Evolutionary conservation across 2,329 filamentous ascomycete genomes (phyloP), one percentile per base, ranked within the genome.

Genomic region (Pseudogymnoascus sp.): DNA sequence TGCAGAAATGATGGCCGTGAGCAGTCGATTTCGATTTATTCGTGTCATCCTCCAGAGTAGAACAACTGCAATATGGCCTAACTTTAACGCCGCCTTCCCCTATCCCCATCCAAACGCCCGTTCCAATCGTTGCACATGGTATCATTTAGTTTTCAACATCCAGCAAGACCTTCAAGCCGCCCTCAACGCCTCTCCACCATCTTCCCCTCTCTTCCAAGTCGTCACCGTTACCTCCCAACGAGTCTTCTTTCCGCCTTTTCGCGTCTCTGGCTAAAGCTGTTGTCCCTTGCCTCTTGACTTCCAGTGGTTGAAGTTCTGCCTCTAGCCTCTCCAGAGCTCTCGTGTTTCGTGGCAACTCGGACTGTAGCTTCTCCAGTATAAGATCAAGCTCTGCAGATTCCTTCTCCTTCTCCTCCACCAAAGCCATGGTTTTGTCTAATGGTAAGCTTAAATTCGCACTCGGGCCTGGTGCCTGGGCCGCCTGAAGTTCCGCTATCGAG

Each of bases 201-300:
- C 88, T 79, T 5, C 87, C 89, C 67, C 85, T 81, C 73, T 89
- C 87, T 72, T 92, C 89, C 33, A 92, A 73, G 69, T 92, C 88
- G 68, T 91, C 88, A 13, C 84, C 83, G 42, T 85, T 82, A 5
- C 86, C 87, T 4, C 84, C 83, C 6, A 86, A 75, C 7, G 85
- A 81, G 9, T 81, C 81, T 69, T 90, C 87, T 72, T 86, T 87
- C 68, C 87, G 80, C 69, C 84, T 79, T 72, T 80, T 82, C 10
- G 88, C 88, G 69, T 92, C 89, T 67, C 79, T 82, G n/a, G 88
- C 88, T 13, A 87, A 86, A 25, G 83, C 78, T 33, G 82, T 82
- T 65, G 83, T 87, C 59, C 82, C 86, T 64, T 84, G 80, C 67
- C 84, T 83, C 73, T 87, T 87, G 52, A 78, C 80, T 73, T 91